Percentiles rank a stretch among this genome's conserved stretches.
These are phyloP conservation scores for Globisporangium okanoganense DNA, from an alignment of 352 stramenopile genomes.

Conservation along the genomic window DNA sequence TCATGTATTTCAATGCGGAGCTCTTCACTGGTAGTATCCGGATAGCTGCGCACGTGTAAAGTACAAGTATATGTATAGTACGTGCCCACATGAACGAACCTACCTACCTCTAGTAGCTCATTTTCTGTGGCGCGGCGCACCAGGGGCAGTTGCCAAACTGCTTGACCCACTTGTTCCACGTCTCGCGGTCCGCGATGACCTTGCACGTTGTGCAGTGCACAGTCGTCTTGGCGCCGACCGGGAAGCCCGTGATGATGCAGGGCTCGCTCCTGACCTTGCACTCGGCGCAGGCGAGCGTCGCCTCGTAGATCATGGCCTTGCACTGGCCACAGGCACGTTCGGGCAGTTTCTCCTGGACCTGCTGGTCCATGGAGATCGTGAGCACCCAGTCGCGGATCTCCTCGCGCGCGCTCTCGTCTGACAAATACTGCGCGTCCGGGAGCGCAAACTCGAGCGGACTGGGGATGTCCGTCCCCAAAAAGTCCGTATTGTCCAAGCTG, in stretches of 20 bases:
- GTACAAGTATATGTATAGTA: not conserved
- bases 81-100: not conserved
- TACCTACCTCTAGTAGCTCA: conserved; percentile 60
- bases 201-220: conserved; percentile 89
- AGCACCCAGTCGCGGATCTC: conserved; percentile 95
- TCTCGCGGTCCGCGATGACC: conserved; percentile 80
- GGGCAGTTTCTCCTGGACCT: conserved; percentile 89
- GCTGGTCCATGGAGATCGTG: conserved; percentile 93
- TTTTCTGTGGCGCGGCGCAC: conserved; percentile 80
- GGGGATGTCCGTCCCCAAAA: conserved; percentile 91
- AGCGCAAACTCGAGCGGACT: conserved; percentile 71
- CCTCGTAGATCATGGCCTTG: conserved; percentile 88
- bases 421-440: conserved; percentile 73
- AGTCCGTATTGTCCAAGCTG: conserved; percentile 93
- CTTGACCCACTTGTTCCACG: conserved; percentile 89
- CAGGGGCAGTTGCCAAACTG: conserved; percentile 80
- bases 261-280: conserved; percentile 75
- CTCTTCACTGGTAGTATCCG: not conserved
- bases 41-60: no score
- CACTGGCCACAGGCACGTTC: conserved; percentile 68
- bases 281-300: conserved; percentile 63
- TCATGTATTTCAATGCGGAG: not conserved
- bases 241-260: conserved; percentile 91
- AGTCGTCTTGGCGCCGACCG: conserved; percentile 80
- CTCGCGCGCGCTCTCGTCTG: conserved; percentile 82